Evolutionary conservation across 192 early-diverging fungal species (phyloP), one percentile per base, ranked within the genome.

Genomic region (Coemansia sp.): DNA sequence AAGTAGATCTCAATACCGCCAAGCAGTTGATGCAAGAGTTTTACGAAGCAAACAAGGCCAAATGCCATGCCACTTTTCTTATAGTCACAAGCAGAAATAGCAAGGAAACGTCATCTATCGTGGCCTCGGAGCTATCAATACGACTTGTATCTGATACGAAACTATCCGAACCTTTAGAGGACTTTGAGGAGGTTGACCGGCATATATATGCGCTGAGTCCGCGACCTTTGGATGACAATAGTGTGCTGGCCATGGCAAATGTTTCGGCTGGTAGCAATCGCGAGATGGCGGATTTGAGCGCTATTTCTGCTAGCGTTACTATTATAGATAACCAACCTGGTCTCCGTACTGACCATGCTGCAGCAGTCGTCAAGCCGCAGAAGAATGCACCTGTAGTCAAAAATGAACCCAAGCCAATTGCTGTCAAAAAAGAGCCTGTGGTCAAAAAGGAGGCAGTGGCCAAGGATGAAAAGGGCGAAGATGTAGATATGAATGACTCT

Each of bases 121-220:
- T 11, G 37, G 29, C 15, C 24, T 24, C 37, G 19, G 64, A 60
- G 53, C 33, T 67, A 26, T 26, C 39, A 18, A 46, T 68, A 29
- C 51, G 24, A 11, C 56, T 75, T 15, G 65, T 75, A n/a, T n/a
- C n/a, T n/a, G n/a, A n/a, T n/a, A n/a, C n/a, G n/a, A n/a, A n/a
- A n/a, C n/a, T n/a, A n/a, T n/a, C n/a, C n/a, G n/a, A n/a, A n/a
- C n/a, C n/a, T n/a, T n/a, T n/a, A n/a, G n/a, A n/a, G n/a, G n/a
- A n/a, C n/a, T n/a, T n/a, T n/a, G n/a, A n/a, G n/a, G 49, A 53
- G 32, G 36, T 53, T 4, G 43, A 41, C 4, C 55, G 19, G 26
- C 72, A 75, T 27, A 38, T 75, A 4, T 75, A 75, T 35, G 67
- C 72, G 28, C 26, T 75, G 2, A 65, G 58, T 29, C 57, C 41